Percentiles rank a stretch among this genome's conserved stretches.
These are phyloP conservation scores for Vitis vinifera DNA, from an alignment of 164 flowering plant genomes.

Conservation along the genomic window ASM3070453v1 NC_081820.1:22517001-22517500, in stretches of 20 bases:
- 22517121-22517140: too few relatives aligned
- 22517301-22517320: not conserved
- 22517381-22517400: not conserved
- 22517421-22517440: conserved; percentile 38
- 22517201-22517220: not conserved
- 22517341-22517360: not conserved
- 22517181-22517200: not conserved
- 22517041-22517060: too few relatives aligned
- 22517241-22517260: not conserved
- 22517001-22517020: too few relatives aligned
- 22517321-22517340: not conserved
- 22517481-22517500: too few relatives aligned
- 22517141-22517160: too few relatives aligned
- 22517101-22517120: too few relatives aligned
- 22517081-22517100: too few relatives aligned
- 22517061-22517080: too few relatives aligned
- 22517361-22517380: not conserved
- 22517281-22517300: not conserved
- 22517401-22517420: conserved; percentile 35
- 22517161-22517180: too few relatives aligned
- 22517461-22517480: too few relatives aligned
- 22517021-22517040: too few relatives aligned
- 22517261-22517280: not conserved
- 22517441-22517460: not conserved
- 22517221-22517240: not conserved